Percentiles rank a stretch among this genome's conserved stretches.
phyloP scores from a whole-genome alignment of 768 basidiomycete genomes.

The Panaeolus cyanescens region DNA sequence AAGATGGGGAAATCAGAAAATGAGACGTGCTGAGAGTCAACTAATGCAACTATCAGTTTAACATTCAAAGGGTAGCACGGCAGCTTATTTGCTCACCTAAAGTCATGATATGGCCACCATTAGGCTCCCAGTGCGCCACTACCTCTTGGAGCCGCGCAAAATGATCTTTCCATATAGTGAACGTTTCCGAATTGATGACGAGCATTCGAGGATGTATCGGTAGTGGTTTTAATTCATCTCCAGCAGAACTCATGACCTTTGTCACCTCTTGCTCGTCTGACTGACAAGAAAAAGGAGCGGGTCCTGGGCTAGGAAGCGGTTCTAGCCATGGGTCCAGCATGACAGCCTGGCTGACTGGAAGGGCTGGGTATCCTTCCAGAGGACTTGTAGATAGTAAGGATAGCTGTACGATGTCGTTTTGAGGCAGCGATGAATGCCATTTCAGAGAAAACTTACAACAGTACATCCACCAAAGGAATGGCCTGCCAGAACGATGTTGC shows the following conservation, averaged over 20 bases:
- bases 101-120: conserved; percentile 45
- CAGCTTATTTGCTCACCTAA: conserved; percentile 36
- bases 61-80: not conserved
- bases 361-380: conserved; percentile 35
- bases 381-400: conserved; percentile 56
- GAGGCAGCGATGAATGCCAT: not conserved
- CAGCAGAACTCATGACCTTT: conserved; percentile 5
- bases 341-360: conserved; percentile 61
- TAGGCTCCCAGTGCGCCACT: conserved; percentile 55
- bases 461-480: conserved; percentile 53
- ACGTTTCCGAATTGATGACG: conserved; percentile 76
- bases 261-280: not conserved
- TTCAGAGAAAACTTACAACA: conserved; percentile 30
- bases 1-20: conserved; percentile 52
- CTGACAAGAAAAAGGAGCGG: conserved; percentile 28
- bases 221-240: conserved; percentile 4
- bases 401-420: conserved; percentile 39
- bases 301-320: conserved; percentile 65
- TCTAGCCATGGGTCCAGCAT: conserved; percentile 87
- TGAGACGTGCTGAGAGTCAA: conserved; percentile 43
- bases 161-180: conserved; percentile 80
- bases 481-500: conserved; percentile 41
- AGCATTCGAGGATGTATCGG: conserved; percentile 42
- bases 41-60: conserved; percentile 24
- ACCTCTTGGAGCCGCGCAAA: conserved; percentile 60